Evolutionary conservation across 1,139 yeast species (phyloP), one percentile per base, ranked within the genome.

Genomic region (Neolecta irregularis): DNA sequence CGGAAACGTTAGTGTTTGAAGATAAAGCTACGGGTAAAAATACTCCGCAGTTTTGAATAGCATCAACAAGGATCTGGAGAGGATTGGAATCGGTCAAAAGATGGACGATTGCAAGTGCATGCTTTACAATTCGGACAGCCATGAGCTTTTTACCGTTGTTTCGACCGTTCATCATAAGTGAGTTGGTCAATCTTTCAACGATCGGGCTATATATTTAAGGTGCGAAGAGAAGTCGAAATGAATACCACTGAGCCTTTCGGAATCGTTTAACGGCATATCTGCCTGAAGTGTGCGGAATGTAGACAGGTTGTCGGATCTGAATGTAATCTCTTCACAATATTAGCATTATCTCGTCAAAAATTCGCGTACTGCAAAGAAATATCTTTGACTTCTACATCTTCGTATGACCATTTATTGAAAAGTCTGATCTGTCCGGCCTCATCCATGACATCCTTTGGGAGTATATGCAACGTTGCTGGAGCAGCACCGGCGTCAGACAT

Each of bases 161-260:
- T 75, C 98, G 88, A 73, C 99, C 99, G 77, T 91, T 83, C 98
- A 91, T 91, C 98, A 91, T 91, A 63, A 91, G 74, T 50, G 98
- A 79, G 88, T 88, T 88, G 70, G 98, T 85, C 65, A 91, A 75
- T 76, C 99, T 88, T 76, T 91, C 99, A 56, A 91, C 67, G 64
- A 91, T 76, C 61, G 98, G 98, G 72, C n/a, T n/a, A n/a, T n/a
- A n/a, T n/a, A n/a, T n/a, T n/a, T n/a, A n/a, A n/a, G n/a, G n/a
- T n/a, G n/a, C n/a, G n/a, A n/a, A n/a, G n/a, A n/a, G n/a, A n/a
- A n/a, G n/a, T n/a, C n/a, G n/a, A n/a, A n/a, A n/a, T n/a, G n/a
- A n/a, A n/a, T n/a, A n/a, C n/a, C 95, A 85, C 75, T 88, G 96
- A 54, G 98, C 92, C 79, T 91, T 91, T 78, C 96, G 85, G 80